Evolutionary conservation across 768 basidiomycete genomes (phyloP).

Genomic region (Suillus plorans): DNA sequence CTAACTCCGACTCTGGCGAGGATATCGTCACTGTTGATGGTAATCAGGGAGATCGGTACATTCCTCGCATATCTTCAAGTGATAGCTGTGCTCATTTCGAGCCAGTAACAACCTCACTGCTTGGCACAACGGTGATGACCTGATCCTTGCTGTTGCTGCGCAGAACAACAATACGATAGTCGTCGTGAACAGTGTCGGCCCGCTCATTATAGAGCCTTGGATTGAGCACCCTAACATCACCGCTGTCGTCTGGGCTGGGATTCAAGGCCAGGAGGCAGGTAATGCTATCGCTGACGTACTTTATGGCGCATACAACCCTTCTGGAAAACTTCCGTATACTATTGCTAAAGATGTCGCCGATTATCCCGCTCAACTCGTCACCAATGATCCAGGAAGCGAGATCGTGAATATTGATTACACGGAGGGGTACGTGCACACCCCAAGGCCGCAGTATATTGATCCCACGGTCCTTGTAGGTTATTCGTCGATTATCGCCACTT

Average conservation of each 20-base stretch:
- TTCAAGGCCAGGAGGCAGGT: conserved; percentile 67
- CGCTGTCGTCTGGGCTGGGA: conserved; percentile 70
- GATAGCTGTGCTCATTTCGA: background rate
- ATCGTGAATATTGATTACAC: conserved; percentile 44
- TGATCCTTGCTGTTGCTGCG: conserved; percentile 67
- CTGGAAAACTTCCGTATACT: conserved; percentile 70
- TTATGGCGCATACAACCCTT: conserved; percentile 68
- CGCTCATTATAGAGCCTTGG: conserved; percentile 64
- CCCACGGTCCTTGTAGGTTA: conserved; percentile 31
- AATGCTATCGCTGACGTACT: conserved; percentile 69
- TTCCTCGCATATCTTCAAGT: background rate
- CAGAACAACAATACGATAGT: conserved; percentile 44
- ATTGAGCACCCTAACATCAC: conserved; percentile 73
- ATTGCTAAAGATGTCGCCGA: conserved; percentile 62
- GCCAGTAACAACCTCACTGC: conserved; percentile 65
- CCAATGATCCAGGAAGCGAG: conserved; percentile 32
- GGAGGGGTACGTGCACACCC: conserved; percentile 44
- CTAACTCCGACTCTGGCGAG: conserved; percentile 78
- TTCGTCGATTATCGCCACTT: conserved; percentile 68
- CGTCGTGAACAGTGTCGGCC: conserved; percentile 48
- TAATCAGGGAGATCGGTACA: conserved; percentile 70
- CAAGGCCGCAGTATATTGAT: conserved; percentile 4
- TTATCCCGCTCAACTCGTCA: conserved; percentile 52
- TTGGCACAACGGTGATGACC: conserved; percentile 70
- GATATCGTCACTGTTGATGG: conserved; percentile 77